Base-by-base conservation (phyloP, 2,329 filamentous ascomycete species). In the Emydomyces testavorans region DNA sequence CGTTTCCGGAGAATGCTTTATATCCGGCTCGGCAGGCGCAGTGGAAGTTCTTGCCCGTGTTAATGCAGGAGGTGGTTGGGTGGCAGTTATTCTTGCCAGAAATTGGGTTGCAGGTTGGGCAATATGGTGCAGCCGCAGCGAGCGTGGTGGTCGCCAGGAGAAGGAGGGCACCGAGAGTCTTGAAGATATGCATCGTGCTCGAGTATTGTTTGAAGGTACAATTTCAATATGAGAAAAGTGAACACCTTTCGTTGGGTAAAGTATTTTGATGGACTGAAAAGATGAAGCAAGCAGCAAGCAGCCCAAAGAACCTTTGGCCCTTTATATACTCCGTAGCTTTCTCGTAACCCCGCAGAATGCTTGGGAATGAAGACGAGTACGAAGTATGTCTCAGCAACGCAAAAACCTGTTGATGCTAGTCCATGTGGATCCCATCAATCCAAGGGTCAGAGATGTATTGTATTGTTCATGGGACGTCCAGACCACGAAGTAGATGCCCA, bases 21-120 rank as follows among this genome's bases (percentile, higher is more conserved):
- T 64, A 67, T 32, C 65, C 65, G 16, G 65, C 65, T 48, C 65
- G 64, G 51, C 65, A 67, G 54, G 65, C 65, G 47, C 65, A 67
- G 57, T 67, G 64, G 62, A 66, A 67, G 18, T 57, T 52, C 4
- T 54, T 56, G 42, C 65, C 65, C 1, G 65, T 67, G 58, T 62
- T 67, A 53, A 69, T 70, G 56, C 68, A 70, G 5, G 67, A 69
- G 20, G 68, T 70, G 11, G 65, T 69, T 35, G 65, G 56, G 51
- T 70, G 63, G 53, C 68, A 70, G 50, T 55, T 52, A 53, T 69
- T 69, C 42, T 64, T 39, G 48, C 64, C 65, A 3, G 64, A 63
- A 50, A 65, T 29, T 2, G 66, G 64, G 51, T 68, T 66, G 60
- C 66, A 68, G 39, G 61, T 64, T 20, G 61, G 61, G 51, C 64